Evolutionary conservation across 73 alveolate genomes (phyloP).

Genomic region (Symbiodinium natans): DNA sequence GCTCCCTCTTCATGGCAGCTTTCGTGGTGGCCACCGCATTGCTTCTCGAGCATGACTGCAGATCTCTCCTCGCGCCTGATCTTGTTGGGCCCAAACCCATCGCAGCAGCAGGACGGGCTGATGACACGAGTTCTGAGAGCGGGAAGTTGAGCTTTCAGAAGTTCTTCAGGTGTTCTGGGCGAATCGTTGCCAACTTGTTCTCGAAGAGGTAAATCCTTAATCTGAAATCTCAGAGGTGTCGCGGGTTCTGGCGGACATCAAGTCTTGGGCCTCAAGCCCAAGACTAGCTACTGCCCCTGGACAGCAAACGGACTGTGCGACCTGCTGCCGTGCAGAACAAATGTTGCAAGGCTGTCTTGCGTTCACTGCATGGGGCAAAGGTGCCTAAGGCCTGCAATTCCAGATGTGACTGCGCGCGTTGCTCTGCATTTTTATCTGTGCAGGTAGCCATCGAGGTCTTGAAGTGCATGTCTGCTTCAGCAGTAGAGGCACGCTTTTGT

Average conservation of each 20-base stretch:
- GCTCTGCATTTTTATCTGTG: not conserved
- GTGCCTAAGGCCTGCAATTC: not conserved
- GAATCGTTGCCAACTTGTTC: too few species aligned
- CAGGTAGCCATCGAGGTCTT: constrained; percentile 64
- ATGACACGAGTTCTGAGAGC: too few species aligned
- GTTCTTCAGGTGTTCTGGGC: too few species aligned
- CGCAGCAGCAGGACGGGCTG: constrained; percentile 9
- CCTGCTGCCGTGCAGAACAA: too few species aligned
- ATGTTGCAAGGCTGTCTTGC: not conserved
- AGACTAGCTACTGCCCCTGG: constrained; percentile 24
- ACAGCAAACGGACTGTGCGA: not conserved
- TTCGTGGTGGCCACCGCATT: not conserved
- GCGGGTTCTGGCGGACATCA: not conserved
- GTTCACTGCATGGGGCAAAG: not conserved
- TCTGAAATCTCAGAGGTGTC: not conserved
- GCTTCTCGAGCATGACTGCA: not conserved
- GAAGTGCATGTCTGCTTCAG: constrained; percentile 30
- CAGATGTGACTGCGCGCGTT: not conserved
- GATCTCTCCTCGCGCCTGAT: not conserved
- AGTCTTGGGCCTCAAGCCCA: constrained; percentile 20
- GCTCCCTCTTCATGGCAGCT: not conserved
- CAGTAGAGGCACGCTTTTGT: constrained; percentile 18
- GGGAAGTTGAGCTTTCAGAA: too few species aligned
- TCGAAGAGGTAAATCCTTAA: too few species aligned
- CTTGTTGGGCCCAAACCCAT: not conserved